phyloP scores from a whole-genome alignment of 768 basidiomycete species.

The Rubroboletus satanas region DNA sequence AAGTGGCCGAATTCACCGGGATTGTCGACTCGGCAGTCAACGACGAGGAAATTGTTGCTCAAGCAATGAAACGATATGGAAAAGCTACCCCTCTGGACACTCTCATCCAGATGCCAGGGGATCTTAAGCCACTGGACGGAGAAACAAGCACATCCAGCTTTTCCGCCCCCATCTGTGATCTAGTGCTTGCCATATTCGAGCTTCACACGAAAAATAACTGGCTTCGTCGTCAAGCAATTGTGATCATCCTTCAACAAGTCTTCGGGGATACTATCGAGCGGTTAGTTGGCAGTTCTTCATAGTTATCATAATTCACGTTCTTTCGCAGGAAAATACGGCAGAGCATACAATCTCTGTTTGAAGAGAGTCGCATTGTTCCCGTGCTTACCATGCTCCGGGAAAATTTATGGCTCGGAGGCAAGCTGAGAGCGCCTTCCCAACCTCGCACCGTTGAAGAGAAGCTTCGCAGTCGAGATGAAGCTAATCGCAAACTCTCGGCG shows the following conservation, averaged over 20 bases:
- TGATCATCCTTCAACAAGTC: slow-evolving; percentile 94
- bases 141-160: slow-evolving; percentile 89
- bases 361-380: slow-evolving; percentile 66
- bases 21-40: slow-evolving; percentile 73
- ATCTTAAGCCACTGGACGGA: slow-evolving; percentile 77
- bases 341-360: slow-evolving; percentile 56
- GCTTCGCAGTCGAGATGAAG: slow-evolving; percentile 74
- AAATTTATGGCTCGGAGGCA: slow-evolving; percentile 82
- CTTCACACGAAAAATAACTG: slow-evolving; percentile 96
- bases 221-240: slow-evolving; percentile 91
- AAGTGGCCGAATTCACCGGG: slow-evolving; percentile 86
- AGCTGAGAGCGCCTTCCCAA: slow-evolving; percentile 51
- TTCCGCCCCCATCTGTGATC: slow-evolving; percentile 90
- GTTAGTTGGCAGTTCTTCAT: slow-evolving; percentile 40
- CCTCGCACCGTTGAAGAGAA: slow-evolving; percentile 84
- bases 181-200: slow-evolving; percentile 91
- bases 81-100: slow-evolving; percentile 64
- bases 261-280: slow-evolving; percentile 94
- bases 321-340: slow-evolving; percentile 80
- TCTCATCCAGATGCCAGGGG: slow-evolving; percentile 68
- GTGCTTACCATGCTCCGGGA: slow-evolving; percentile 68
- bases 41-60: slow-evolving; percentile 82
- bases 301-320: not conserved
- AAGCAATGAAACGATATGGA: slow-evolving; percentile 70
- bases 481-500: slow-evolving; percentile 84